phyloP scores from a whole-genome alignment of 148 eudicot species.

The Cornus kousa region DNA sequence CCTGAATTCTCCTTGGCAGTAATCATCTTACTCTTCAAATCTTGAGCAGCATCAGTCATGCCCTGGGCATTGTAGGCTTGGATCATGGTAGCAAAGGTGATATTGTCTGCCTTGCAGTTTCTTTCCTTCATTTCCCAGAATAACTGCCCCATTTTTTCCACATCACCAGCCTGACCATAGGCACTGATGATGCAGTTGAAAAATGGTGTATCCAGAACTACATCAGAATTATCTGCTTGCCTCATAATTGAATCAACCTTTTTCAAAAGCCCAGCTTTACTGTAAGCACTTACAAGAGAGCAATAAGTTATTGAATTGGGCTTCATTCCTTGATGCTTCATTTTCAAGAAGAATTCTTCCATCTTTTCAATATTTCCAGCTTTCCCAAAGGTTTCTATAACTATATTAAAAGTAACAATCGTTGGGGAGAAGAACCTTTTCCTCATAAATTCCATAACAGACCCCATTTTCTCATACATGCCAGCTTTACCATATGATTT shows the following conservation, averaged over 20 bases:
- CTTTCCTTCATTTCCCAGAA: constrained; percentile 59
- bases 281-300: constrained; percentile 64
- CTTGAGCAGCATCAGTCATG: constrained; percentile 66
- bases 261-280: constrained; percentile 61
- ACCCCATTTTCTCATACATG: constrained; percentile 63
- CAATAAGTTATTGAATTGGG: constrained; percentile 82
- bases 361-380: constrained; percentile 57
- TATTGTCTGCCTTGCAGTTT: constrained; percentile 56
- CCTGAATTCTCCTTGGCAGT: constrained; percentile 34
- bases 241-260: constrained; percentile 73
- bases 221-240: constrained; percentile 80
- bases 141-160: constrained; percentile 50
- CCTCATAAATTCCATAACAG: constrained; percentile 65
- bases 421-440: constrained; percentile 71
- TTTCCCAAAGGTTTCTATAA: constrained; percentile 62
- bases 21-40: constrained; percentile 48
- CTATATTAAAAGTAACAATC: constrained; percentile 66
- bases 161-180: constrained; percentile 68
- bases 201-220: constrained; percentile 71
- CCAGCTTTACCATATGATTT: constrained; percentile 80
- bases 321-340: constrained; percentile 92
- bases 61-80: constrained; percentile 67
- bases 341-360: constrained; percentile 70
- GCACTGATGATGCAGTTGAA: constrained; percentile 74
- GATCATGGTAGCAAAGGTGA: constrained; percentile 78